Base-by-base conservation (phyloP, 225 moss, liverwort and hornwort species). In the Antitrichia curtipendula region DNA sequence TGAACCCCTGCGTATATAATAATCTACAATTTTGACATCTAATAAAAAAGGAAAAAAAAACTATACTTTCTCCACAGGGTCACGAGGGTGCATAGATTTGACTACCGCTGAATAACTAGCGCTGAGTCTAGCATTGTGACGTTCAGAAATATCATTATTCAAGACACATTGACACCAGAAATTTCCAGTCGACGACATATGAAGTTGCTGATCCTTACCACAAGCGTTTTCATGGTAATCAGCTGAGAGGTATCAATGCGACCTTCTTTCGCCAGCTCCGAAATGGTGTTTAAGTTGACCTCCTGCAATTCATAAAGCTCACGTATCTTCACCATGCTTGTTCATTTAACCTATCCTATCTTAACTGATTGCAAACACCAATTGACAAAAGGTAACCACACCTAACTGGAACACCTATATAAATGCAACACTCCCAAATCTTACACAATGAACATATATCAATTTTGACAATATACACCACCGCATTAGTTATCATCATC, bases 181-280 rank as follows among this genome's bases (percentile, higher is more conserved):
- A 69, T 61, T 58, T 54, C 45, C 58, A 71, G 10, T n/a, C 8
- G 13, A 60, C n/a, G 43, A 82, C 54, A 84, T 68, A 80, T 64
- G 25, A 80, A 21, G 80, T 53, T 73, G 20, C 87, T 54, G 49
- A 81, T 56, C 25, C 85, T 83, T 91, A 98, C 98, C 95, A 96
- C 95, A 14, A 99, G 91, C 8, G 98, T 94, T 89, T 99, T 99
- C 97, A 99, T 99, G 59, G 98, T 97, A 58, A 99, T 95, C n/a
- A 97, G 93, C 89, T 99, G 95, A 77, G 98, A 97, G 36, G 97
- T 84, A 89, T 99, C 97, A 90, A 99, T 93, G 52, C 94, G 94
- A 79, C 98, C 98, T 86, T 96, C 92, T 49, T 85, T 92, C 77
- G 93, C 96, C 84, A 99, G 91, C 80, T 95, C 95, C 72, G 95